Conservation (phyloP, 2,329 filamentous ascomycete species). For the Fusarium pseudonygamai region DNA sequence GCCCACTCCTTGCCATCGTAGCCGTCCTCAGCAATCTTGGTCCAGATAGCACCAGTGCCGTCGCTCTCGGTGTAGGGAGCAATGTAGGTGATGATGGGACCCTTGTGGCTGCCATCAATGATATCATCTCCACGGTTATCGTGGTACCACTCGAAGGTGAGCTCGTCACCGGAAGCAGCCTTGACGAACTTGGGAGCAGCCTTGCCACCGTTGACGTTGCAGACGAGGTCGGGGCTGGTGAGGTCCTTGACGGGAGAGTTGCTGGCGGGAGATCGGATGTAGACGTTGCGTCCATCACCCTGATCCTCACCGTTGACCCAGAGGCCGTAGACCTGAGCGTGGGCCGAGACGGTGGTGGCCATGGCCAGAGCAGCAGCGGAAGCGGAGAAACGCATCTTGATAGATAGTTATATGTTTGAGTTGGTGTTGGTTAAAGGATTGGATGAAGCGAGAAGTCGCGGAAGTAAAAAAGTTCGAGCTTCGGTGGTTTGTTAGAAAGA, state of each 20-base stretch:
- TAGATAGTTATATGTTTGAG: constrained; percentile 5
- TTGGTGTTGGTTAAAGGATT: constrained; percentile 24
- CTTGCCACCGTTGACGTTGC: constrained; percentile 55
- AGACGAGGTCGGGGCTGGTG: constrained; percentile 52
- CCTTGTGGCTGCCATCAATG: constrained; percentile 62
- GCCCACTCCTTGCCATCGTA: constrained; percentile 54
- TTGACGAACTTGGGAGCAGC: constrained; percentile 51
- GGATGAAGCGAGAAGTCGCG: constrained; percentile 35
- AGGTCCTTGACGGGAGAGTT: constrained; percentile 58
- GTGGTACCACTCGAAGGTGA: constrained; percentile 63
- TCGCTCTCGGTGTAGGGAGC: constrained; percentile 53
- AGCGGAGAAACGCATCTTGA: constrained; percentile 50
- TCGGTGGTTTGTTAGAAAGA: constrained; percentile 34
- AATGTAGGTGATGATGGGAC: constrained; percentile 64
- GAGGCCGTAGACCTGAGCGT: constrained; percentile 58
- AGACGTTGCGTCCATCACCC: constrained; percentile 52
- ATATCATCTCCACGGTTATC: constrained; percentile 60
- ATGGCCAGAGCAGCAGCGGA: constrained; percentile 49
- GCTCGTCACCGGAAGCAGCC: constrained; percentile 58
- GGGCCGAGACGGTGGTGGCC: constrained; percentile 53
- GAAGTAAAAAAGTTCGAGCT: constrained; percentile 27
- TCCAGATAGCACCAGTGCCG: constrained; percentile 61
- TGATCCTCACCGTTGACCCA: constrained; percentile 59
- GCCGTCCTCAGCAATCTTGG: constrained; percentile 54
- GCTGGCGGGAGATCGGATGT: constrained; percentile 56